phyloP scores from a whole-genome alignment of 305 asterid species.

The Ajuga reptans region DNA sequence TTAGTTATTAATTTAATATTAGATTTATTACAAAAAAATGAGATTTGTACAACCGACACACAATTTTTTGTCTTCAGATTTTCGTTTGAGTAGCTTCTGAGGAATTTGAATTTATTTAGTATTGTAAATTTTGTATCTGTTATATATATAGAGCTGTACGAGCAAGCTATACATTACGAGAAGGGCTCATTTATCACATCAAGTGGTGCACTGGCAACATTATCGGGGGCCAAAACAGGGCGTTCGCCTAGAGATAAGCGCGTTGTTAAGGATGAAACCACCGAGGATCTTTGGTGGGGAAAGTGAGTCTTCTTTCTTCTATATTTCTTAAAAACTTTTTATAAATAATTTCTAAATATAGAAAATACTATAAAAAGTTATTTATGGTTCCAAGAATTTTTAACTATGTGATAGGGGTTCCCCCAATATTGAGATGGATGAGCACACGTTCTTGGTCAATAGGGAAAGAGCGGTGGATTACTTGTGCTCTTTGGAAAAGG shows the following conservation, averaged over 20 bases:
- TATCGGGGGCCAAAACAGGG: constrained; percentile 97
- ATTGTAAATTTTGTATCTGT: not conserved
- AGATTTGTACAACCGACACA: too few species aligned
- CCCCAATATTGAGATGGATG: constrained; percentile 95
- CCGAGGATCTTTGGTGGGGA: constrained; percentile 96
- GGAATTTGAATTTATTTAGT: not conserved
- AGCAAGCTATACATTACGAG: constrained; percentile 79
- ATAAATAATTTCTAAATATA: too few species aligned
- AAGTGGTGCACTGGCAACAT: constrained; percentile 77
- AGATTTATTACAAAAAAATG: too few species aligned
- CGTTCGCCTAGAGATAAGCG: constrained; percentile 90
- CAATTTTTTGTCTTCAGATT: too few species aligned
- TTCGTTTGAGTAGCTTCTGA: too few species aligned
- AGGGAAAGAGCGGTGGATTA: constrained; percentile 98
- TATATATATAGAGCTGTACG: constrained; percentile 52
- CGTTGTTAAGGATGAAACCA: constrained; percentile 74
- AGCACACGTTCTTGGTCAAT: constrained; percentile 82
- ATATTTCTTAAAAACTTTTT: not conserved
- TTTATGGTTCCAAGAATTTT: not conserved
- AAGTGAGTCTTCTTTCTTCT: constrained; percentile 44
- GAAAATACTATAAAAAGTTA: not conserved
- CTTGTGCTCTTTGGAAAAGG: constrained; percentile 81
- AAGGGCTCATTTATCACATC: constrained; percentile 79
- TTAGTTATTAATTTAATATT: too few species aligned
- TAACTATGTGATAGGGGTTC: constrained; percentile 32